Evolutionary conservation across 2,329 filamentous ascomycete genomes (phyloP).

Genomic region (Paecilomyces sp.): DNA sequence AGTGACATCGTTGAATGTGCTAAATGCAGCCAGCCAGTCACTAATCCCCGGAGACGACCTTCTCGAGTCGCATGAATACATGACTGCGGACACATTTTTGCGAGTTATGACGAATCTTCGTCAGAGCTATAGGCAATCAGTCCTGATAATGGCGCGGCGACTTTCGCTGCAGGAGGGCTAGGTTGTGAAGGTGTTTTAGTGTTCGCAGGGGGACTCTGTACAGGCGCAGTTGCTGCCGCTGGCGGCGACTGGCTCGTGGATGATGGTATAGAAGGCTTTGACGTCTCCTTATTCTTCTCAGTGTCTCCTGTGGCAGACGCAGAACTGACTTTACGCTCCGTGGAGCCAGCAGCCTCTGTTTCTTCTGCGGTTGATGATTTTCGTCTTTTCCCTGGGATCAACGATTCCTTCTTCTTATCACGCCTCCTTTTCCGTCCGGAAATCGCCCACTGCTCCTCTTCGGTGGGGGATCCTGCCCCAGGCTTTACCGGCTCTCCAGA

Average conservation of each 20-base stretch:
- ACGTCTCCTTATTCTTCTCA: not conserved
- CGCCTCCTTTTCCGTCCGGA: constrained; percentile 48
- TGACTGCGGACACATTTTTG: not conserved
- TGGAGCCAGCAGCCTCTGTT: constrained; percentile 2
- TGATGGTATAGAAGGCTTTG: not conserved
- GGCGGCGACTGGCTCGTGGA: not conserved
- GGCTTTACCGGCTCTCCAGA: constrained; percentile 16
- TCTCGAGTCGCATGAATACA: not conserved
- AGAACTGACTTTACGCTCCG: constrained; percentile 7
- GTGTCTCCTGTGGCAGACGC: not conserved
- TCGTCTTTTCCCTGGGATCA: constrained; percentile 35
- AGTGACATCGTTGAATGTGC: not conserved
- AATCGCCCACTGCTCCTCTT: constrained; percentile 43
- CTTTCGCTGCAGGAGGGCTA: constrained; percentile 11
- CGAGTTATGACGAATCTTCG: constrained; percentile 20
- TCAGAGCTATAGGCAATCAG: constrained; percentile 34
- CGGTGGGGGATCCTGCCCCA: constrained; percentile 16
- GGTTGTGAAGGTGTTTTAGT: constrained; percentile 1
- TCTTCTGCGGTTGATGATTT: constrained; percentile 28
- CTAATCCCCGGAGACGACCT: not conserved
- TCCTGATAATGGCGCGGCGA: constrained; percentile 21
- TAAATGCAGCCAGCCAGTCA: not conserved
- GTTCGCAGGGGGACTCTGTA: not conserved
- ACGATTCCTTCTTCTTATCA: constrained; percentile 35
- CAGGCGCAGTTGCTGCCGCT: not conserved